A percentile compares a stretch with the other conserved stretches of the same genome.
Conservation (phyloP, 768 basidiomycete genomes). For the Suillus tomentosus region DNA sequence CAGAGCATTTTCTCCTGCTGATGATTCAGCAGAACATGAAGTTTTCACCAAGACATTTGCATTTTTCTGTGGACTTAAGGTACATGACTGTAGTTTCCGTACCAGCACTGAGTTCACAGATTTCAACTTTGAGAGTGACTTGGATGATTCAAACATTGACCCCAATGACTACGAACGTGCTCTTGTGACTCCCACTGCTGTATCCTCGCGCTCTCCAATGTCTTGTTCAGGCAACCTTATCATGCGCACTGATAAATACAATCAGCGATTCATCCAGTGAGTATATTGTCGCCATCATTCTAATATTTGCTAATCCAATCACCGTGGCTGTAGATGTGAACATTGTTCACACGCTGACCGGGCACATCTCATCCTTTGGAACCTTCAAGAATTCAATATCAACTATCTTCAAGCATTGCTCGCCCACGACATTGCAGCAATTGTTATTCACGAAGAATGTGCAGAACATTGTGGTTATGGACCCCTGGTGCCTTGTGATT, state of each 20-base stretch:
- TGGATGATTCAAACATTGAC: too few relatives aligned
- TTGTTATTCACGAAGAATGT: not conserved
- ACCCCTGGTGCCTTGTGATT: not conserved
- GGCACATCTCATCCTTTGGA: not conserved
- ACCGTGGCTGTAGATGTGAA: not conserved
- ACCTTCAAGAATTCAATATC: not conserved
- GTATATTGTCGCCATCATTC: not conserved
- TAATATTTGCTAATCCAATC: not conserved
- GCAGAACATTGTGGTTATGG: not conserved
- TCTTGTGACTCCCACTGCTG: not conserved
- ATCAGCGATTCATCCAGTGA: not conserved
- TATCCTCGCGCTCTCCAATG: not conserved
- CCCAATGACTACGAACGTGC: not conserved
- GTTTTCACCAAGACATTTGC: not conserved
- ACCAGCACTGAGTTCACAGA: not conserved
- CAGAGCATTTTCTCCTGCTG: not conserved
- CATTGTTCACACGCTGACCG: not conserved
- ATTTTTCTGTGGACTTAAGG: not conserved
- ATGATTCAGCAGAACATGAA: not conserved
- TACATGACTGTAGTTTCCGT: not conserved
- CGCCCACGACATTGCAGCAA: not conserved
- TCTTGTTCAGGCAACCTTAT: not conserved
- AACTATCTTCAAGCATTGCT: constrained; percentile 1
- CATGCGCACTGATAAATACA: not conserved
- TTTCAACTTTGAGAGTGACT: not conserved